phyloP scores from a whole-genome alignment of 148 eudicot species.

The Spergularia bocconei region DNA sequence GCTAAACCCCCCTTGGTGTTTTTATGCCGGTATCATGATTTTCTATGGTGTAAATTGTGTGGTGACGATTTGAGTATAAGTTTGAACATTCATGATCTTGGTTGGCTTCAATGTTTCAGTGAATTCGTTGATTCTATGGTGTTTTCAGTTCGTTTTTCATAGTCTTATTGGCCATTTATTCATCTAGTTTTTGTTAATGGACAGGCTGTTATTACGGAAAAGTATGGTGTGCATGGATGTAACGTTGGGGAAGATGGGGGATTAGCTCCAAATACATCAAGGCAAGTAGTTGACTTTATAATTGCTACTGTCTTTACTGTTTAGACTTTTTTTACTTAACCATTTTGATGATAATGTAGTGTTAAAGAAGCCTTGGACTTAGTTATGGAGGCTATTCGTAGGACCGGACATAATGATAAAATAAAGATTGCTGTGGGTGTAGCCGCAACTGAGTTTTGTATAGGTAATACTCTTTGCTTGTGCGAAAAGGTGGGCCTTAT shows the following conservation, averaged over 20 bases:
- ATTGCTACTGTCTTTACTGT: constrained; percentile 1
- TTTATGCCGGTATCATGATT: neutral
- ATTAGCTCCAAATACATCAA: constrained; percentile 83
- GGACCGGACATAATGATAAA: constrained; percentile 77
- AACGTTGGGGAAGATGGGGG: constrained; percentile 97
- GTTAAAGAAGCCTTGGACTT: constrained; percentile 82
- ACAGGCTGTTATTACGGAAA: constrained; percentile 90
- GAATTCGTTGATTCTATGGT: neutral
- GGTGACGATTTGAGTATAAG: neutral
- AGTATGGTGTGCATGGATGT: constrained; percentile 72
- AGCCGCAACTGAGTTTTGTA: constrained; percentile 94
- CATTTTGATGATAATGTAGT: constrained; percentile 44
- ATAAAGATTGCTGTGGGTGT: constrained; percentile 85
- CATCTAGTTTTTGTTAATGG: constrained; percentile 31
- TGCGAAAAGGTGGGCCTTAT: neutral
- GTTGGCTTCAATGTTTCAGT: neutral
- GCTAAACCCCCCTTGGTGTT: too few relatives aligned
- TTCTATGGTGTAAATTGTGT: neutral
- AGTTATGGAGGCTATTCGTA: constrained; percentile 78
- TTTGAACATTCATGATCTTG: neutral
- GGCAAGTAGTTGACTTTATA: constrained; percentile 45
- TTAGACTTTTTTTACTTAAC: neutral
- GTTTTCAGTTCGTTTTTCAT: neutral
- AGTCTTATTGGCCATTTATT: constrained; percentile 3
- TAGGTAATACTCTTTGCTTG: constrained; percentile 47